Conservation (phyloP, 2,329 filamentous ascomycete species). For the Magnaporthiopsis poae region DNA sequence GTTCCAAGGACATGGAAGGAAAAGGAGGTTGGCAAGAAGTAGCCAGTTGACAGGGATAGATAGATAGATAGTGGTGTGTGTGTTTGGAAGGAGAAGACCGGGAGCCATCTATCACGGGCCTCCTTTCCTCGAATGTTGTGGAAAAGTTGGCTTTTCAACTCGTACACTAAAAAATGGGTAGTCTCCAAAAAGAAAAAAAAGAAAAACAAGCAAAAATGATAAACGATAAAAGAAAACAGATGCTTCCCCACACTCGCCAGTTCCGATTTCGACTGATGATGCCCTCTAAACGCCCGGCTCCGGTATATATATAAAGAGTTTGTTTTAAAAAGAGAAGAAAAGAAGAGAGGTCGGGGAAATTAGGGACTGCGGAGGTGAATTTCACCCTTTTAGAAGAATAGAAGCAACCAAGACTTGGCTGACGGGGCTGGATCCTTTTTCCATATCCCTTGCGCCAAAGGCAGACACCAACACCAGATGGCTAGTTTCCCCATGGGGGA, state of each 20-base stretch:
- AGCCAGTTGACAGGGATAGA: background rate
- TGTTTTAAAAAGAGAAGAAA: background rate
- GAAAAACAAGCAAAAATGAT: slow-evolving; percentile 12
- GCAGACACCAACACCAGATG: background rate
- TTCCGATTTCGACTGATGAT: slow-evolving; percentile 1
- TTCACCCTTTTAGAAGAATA: background rate
- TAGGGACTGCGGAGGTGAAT: background rate
- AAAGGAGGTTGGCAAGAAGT: background rate
- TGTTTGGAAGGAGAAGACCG: background rate
- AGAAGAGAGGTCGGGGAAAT: background rate
- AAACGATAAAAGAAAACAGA: background rate
- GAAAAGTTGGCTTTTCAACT: background rate
- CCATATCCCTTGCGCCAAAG: background rate
- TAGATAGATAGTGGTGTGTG: no score
- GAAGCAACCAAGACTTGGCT: background rate
- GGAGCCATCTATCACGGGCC: background rate
- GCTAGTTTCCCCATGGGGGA: background rate
- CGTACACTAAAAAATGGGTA: slow-evolving; percentile 1
- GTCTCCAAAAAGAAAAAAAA: slow-evolving; percentile 11
- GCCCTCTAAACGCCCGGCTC: slow-evolving; percentile 2
- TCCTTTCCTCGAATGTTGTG: background rate
- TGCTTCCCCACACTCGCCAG: background rate
- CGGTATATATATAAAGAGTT: background rate
- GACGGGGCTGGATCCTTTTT: background rate
- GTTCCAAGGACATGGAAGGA: background rate